Evolutionary conservation across 1,284 basidiomycete species (phyloP).

Genomic region (Amylostereum chailletii): DNA sequence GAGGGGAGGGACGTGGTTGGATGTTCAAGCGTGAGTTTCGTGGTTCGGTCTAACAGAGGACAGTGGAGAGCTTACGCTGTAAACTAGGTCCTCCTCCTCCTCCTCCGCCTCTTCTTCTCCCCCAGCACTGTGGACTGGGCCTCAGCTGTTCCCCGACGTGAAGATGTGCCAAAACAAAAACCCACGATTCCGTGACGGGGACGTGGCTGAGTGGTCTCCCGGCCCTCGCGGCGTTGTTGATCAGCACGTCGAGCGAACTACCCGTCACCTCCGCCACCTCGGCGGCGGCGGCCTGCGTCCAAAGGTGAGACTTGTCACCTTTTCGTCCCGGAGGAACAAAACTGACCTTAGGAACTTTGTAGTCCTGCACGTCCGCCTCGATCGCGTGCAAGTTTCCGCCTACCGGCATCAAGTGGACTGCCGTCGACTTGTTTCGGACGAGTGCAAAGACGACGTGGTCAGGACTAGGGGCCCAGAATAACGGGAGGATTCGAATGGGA

Average conservation of each 20-base stretch:
- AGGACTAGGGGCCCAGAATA: constrained; percentile 6
- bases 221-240: constrained; percentile 22
- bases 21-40: too few species aligned
- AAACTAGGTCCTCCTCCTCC: constrained; percentile 17
- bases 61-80: constrained; percentile 10
- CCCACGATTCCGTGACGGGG: constrained; percentile 2
- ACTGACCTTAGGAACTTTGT: constrained; percentile 17
- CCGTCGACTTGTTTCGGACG: constrained; percentile 19
- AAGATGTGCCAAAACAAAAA: not conserved
- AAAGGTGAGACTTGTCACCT: too few species aligned
- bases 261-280: constrained; percentile 20
- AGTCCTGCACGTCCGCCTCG: constrained; percentile 24
- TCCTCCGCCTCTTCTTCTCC: constrained; percentile 3
- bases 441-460: constrained; percentile 24
- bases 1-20: too few species aligned
- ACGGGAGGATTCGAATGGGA: not conserved
- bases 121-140: too few species aligned
- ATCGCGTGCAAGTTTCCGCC: constrained; percentile 21
- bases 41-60: too few species aligned
- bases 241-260: constrained; percentile 25
- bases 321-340: too few species aligned
- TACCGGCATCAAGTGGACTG: constrained; percentile 11
- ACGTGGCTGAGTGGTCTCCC: constrained; percentile 10
- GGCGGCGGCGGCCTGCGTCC: constrained; percentile 10
- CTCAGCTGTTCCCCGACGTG: not conserved